Evolutionary conservation across 176 grass and related monocot species (phyloP).

Genomic region (Thalia dealbata): DNA sequence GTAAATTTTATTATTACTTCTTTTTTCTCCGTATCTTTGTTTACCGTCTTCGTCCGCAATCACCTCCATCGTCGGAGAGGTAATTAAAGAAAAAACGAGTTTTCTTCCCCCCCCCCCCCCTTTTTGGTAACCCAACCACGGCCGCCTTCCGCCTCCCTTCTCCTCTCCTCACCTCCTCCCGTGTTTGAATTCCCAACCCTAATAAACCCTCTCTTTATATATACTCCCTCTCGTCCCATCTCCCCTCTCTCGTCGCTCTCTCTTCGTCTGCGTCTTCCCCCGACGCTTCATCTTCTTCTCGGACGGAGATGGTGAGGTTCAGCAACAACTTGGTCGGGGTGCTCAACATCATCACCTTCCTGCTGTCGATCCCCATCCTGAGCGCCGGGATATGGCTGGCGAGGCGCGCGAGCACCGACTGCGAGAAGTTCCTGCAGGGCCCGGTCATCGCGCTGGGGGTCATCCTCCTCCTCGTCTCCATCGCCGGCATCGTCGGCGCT

Average conservation of each 20-base stretch:
- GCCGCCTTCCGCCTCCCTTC: background rate
- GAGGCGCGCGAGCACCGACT: constrained; percentile 60
- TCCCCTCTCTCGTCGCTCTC: background rate
- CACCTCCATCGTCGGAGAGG: too few relatives aligned
- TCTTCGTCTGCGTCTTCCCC: background rate
- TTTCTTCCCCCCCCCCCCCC: background rate
- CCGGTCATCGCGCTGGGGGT: constrained; percentile 48
- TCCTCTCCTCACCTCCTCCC: too few relatives aligned
- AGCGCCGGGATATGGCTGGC: constrained; percentile 64
- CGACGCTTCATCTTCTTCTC: background rate
- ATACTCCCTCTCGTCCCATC: background rate
- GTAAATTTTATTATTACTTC: too few relatives aligned
- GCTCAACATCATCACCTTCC: constrained; percentile 45
- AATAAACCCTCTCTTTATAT: background rate
- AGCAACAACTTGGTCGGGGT: constrained; percentile 68
- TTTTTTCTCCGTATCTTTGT: too few relatives aligned
- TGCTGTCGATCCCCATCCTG: constrained; percentile 46
- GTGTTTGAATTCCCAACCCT: too few relatives aligned
- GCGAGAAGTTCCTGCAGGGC: constrained; percentile 65
- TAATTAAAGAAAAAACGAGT: too few relatives aligned
- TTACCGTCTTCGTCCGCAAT: too few relatives aligned
- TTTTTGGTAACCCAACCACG: background rate
- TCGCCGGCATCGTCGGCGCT: constrained; percentile 49
- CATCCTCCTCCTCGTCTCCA: constrained; percentile 51
- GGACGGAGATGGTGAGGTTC: constrained; percentile 54